A percentile compares a stretch with the other conserved stretches of the same genome.
phyloP scores from a whole-genome alignment of 2,329 filamentous ascomycete species.

The Myriosclerotinia duriaeana region DNA sequence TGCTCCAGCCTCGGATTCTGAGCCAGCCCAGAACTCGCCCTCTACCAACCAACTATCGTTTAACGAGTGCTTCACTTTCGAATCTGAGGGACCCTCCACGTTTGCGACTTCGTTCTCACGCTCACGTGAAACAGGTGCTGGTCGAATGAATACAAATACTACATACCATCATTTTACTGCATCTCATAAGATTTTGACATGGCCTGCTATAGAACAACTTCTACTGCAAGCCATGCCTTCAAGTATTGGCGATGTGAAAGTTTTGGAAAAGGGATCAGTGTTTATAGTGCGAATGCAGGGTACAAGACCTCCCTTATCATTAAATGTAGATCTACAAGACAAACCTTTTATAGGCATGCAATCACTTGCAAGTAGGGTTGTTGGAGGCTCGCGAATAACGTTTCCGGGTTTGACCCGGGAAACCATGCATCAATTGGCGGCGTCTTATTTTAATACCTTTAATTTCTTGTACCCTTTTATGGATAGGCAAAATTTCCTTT shows the following conservation, averaged over 20 bases:
- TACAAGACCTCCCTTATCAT: slow-evolving; percentile 29
- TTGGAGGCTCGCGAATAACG: slow-evolving; percentile 34
- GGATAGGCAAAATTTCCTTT: slow-evolving; percentile 55
- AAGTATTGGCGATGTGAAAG: slow-evolving; percentile 41
- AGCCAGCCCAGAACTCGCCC: slow-evolving; percentile 34
- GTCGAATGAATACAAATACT: slow-evolving; percentile 28
- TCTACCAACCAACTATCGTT: slow-evolving; percentile 33
- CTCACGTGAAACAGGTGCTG: slow-evolving; percentile 4
- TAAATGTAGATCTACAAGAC: slow-evolving; percentile 34
- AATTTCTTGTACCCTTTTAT: slow-evolving; percentile 59
- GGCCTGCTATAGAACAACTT: slow-evolving; percentile 47
- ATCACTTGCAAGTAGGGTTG: slow-evolving; percentile 35
- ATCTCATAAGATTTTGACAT: slow-evolving; percentile 54
- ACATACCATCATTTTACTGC: slow-evolving; percentile 41
- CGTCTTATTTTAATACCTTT: slow-evolving; percentile 59
- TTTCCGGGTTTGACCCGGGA: slow-evolving; percentile 48
- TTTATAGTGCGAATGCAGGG: slow-evolving; percentile 42
- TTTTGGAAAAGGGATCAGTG: slow-evolving; percentile 44
- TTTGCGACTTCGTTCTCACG: not conserved
- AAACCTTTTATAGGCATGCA: slow-evolving; percentile 40
- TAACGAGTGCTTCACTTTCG: not conserved
- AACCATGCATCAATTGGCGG: slow-evolving; percentile 51
- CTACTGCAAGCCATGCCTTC: slow-evolving; percentile 42
- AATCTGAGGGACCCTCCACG: not conserved
- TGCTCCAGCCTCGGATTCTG: slow-evolving; percentile 24